Conservation (phyloP, 1,284 basidiomycete species). For the Moesziomyces sp. region DNA sequence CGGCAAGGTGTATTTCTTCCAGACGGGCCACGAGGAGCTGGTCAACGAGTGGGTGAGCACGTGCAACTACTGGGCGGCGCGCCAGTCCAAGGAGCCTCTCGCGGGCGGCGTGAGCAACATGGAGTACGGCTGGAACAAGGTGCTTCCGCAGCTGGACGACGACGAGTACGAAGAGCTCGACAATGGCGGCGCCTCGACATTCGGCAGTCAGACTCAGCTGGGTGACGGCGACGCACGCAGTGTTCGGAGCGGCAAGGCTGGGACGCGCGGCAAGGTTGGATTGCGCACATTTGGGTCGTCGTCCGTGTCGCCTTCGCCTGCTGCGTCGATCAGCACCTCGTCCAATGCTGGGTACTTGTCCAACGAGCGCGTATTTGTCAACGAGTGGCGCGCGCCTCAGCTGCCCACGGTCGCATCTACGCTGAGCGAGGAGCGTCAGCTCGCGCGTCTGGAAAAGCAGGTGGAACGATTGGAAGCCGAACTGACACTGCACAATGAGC, state of each 20-base stretch:
- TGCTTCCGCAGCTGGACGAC: slow-evolving; percentile 61
- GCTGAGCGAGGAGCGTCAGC: slow-evolving; percentile 89
- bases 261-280: neutral
- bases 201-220: neutral
- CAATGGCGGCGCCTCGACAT: slow-evolving; percentile 44
- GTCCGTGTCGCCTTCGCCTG: slow-evolving; percentile 5
- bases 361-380: slow-evolving; percentile 80
- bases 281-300: slow-evolving; percentile 1
- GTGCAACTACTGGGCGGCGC: slow-evolving; percentile 98
- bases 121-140: slow-evolving; percentile 97
- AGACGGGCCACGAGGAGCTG: slow-evolving; percentile 95
- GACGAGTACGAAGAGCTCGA: slow-evolving; percentile 70
- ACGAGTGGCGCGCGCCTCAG: slow-evolving; percentile 92
- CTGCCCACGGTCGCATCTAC: slow-evolving; percentile 82
- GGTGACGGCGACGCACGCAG: slow-evolving; percentile 25
- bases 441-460: slow-evolving; percentile 38
- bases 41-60: slow-evolving; percentile 98
- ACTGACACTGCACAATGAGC: slow-evolving; percentile 81
- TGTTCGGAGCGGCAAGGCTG: slow-evolving; percentile 33
- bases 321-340: slow-evolving; percentile 11
- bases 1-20: slow-evolving; percentile 93
- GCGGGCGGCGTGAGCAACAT: slow-evolving; percentile 96
- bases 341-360: slow-evolving; percentile 9
- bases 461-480: slow-evolving; percentile 77
- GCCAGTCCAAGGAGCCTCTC: slow-evolving; percentile 90